Evolutionary conservation across 2,329 filamentous ascomycete genomes (phyloP), one percentile per base, ranked within the genome.

Genomic region (Cladosporium sp.): DNA sequence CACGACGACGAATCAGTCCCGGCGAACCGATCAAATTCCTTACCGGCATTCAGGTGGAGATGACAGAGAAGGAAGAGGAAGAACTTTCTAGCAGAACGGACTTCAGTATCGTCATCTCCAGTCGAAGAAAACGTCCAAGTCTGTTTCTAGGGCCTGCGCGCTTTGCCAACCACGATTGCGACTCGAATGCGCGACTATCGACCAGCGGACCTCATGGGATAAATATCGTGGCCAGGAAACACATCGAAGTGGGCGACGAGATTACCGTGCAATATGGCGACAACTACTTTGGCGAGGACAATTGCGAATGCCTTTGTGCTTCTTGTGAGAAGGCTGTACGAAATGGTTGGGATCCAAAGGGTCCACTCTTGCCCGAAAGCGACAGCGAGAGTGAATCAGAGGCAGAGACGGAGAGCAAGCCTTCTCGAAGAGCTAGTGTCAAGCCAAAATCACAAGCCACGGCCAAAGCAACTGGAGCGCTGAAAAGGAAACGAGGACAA

Each of bases 201-300:
- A 97, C 91, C 37, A 88, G 86, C 37, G 90, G 92, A 47, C 85
- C 88, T 59, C 87, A 92, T 59, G 91, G 91, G 37, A 97, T 99
- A 78, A 89, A 95, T 69, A 92, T 99, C 59, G 85, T 96, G 51
- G 91, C 94, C 2, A 85, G 86, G 36, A 85, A 87, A 64, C 83
- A 92, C 60, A 97, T 99, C 61, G 84, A 88, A 11, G 79, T 88
- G 1, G 94, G 92, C 3, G 92, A 99, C 61, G 94, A 99, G 73
- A 96, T 99, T 60, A 99, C 94, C 0, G 94, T 99, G 0, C 93
- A 88, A 0, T 99, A 99, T 69, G 92, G 93, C 22, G 92, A 96
- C 17, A 92, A 90, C 70, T 99, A 99, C 73, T 99, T 99, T 76
- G 94, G 94, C 2, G 87, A 91, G 45, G 86, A 92, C 71, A 99